Base-by-base conservation (phyloP, 2,329 filamentous ascomycete species). In the Colletotrichum orchidophilum region DNA sequence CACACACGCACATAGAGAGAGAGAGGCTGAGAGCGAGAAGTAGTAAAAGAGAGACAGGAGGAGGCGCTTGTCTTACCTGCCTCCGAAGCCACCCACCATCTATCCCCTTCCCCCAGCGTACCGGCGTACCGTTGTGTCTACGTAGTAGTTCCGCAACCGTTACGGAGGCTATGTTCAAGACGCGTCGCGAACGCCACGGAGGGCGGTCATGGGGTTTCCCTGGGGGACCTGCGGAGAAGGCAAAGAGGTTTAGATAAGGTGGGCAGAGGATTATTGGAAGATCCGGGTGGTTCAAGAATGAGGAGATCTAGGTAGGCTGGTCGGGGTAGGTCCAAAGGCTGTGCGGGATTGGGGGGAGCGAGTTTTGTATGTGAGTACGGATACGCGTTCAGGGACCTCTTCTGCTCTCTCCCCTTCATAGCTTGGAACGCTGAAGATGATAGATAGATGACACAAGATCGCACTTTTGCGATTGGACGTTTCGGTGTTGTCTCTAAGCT, bases 121-220 rank as follows among this genome's bases (percentile, higher is more conserved):
- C 31, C 31, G 12, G 31, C 7, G 31, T 33, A 33, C 12, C 31
- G n/a, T n/a, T n/a, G n/a, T n/a, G n/a, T 18, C 39, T 46, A 46
- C 18, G 39, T 46, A 46, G 39, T 21, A 18, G 5, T n/a, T n/a
- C 24, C n/a, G 18, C 39, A 29, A 42, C 33, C 53, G 54, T 49
- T 26, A 55, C 13, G 27, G 39, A 46, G 39, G 21, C 18, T 7
- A 33, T 24, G 60, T 53, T 66, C 55, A 29, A 58, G 63, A 52
- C 15, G 42, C 42, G 67, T 57, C 21, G 21, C 50, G 55, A 62
- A 67, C 50, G 50, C 67, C 39, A 42, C 39, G n/a, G n/a, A 49
- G 24, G 21, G 50, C 35, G 24, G 21, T 53, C 63, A 70, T 67
- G 66, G 66, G 39, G 21, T 24, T 52, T 49, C 55, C 29, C 29